A percentile compares a stretch with the other conserved stretches of the same genome.
These are phyloP conservation scores for Cylindricascospora bacillispora DNA, from an alignment of 1,139 yeast species.

Conservation along the genomic window DNA sequence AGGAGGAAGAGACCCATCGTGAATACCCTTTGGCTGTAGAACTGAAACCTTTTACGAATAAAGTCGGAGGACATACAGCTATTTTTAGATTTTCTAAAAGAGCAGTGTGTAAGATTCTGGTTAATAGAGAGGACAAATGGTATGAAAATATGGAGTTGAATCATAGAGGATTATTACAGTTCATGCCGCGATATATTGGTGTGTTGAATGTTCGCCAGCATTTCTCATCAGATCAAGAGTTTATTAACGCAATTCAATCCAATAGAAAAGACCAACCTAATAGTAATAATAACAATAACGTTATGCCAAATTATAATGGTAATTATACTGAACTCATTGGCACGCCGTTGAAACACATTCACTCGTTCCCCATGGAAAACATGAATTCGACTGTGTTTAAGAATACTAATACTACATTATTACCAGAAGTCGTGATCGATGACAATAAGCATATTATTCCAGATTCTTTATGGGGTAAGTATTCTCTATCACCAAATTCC, in stretches of 20 bases:
- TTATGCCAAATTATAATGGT: background rate
- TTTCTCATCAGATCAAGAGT: slow-evolving; percentile 18
- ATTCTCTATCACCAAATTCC: slow-evolving; percentile 46
- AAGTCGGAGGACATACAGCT: slow-evolving; percentile 98
- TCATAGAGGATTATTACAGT: slow-evolving; percentile 64
- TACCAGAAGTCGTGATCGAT: slow-evolving; percentile 75
- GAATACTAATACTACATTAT: slow-evolving; percentile 21
- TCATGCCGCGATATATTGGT: slow-evolving; percentile 91
- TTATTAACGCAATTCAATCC: slow-evolving; percentile 7
- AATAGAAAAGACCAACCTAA: slow-evolving; percentile 3
- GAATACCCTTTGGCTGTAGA: slow-evolving; percentile 67
- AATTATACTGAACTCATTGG: slow-evolving; percentile 3
- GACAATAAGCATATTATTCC: slow-evolving; percentile 88
- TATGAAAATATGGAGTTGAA: slow-evolving; percentile 75
- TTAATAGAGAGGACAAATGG: slow-evolving; percentile 80
- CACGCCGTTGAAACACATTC: slow-evolving; percentile 13
- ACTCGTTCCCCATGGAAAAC: slow-evolving; percentile 9
- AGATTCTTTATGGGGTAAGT: slow-evolving; percentile 54
- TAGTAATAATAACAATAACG: slow-evolving; percentile 1
- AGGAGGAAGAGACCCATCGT: slow-evolving; percentile 19
- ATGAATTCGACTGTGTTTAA: slow-evolving; percentile 3
- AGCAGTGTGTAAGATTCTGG: slow-evolving; percentile 92
- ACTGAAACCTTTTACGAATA: slow-evolving; percentile 74
- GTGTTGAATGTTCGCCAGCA: slow-evolving; percentile 77
- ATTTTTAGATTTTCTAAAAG: slow-evolving; percentile 80